Evolutionary conservation across 768 basidiomycete genomes (phyloP), one percentile per base, ranked within the genome.

Genomic region (Jaapia argillacea): DNA sequence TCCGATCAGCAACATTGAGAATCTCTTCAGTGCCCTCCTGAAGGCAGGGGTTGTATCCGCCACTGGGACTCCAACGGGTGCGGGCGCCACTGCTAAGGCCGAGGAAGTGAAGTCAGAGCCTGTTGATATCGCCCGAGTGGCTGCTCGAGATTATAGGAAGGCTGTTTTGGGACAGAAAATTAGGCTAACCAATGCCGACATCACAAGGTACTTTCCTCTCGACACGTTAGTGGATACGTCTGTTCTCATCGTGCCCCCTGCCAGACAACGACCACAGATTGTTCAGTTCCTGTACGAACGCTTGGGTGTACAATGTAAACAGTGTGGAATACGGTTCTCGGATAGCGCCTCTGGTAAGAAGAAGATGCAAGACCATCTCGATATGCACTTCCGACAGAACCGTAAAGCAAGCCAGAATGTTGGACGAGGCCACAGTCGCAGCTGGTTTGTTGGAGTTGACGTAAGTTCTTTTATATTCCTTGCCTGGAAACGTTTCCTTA

Each of bases 301-400:
- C 45, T 71, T 92, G 27, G 72, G 81, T 20, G 67, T 77, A 25
- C 85, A 91, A 64, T 99, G 94, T 71, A 90, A 83, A 64, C 93
- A 97, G 55, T 99, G 94, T 66, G 88, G 85, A 14, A 64, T 87
- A 43, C 82, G 94, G 36, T 94, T 93, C 61, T 67, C 83, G 39
- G 86, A 88, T 52, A 78, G 75, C 24, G 57, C 65, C 22, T 54
- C 68, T 42, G 91, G 87, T 47, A 88, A 82, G 65, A 82, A 79
- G 58, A 70, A 66, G 28, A 73, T 92, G 70, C 77, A 93, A 53
- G 77, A 81, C 45, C 96, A 99, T 58, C 72, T 98, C 54, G 94
- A 99, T 59, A 85, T 88, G 84, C 94, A 99, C 61, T 97, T 96
- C 66, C 74, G 81, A 58, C 85, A 94, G 58, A 98, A 97, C 56